Evolutionary conservation across 2,329 filamentous ascomycete species (phyloP).

Genomic region (Aspergillus ochraceoroseus): DNA sequence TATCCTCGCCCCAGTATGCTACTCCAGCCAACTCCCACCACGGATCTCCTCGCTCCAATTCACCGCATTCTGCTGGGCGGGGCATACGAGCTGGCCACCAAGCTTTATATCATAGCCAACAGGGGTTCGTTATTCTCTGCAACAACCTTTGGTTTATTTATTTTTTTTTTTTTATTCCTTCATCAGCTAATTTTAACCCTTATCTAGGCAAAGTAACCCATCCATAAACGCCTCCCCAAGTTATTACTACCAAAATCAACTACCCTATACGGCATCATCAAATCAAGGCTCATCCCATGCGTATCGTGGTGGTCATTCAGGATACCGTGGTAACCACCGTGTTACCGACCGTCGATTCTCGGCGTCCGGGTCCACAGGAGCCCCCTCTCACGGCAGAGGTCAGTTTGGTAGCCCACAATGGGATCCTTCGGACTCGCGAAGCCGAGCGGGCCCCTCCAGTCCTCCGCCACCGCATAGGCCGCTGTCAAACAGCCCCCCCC

Average conservation of each 20-base stretch:
- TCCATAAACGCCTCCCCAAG: conserved; percentile 51
- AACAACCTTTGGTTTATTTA: conserved; percentile 3
- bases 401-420: conserved; percentile 67
- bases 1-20: conserved; percentile 56
- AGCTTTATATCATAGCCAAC: conserved; percentile 41
- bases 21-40: conserved; percentile 53
- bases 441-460: conserved; percentile 46
- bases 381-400: conserved; percentile 51
- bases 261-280: conserved; percentile 51
- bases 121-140: conserved; percentile 45
- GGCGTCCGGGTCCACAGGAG: conserved; percentile 44
- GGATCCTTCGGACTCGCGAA: conserved; percentile 56
- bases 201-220: conserved; percentile 52
- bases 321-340: conserved; percentile 56
- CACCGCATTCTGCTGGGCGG: conserved; percentile 55
- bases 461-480: conserved; percentile 38
- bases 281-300: conserved; percentile 55
- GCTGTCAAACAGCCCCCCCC: conserved; percentile 31
- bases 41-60: conserved; percentile 58
- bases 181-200: conserved; percentile 35
- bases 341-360: conserved; percentile 45
- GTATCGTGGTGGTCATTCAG: conserved; percentile 51
- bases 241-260: conserved; percentile 51
- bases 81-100: conserved; percentile 50
- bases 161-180: too few species aligned